Evolutionary conservation across 225 moss, liverwort and hornwort genomes (phyloP), one percentile per base, ranked within the genome.

Genomic region (Marchantia paleacea): DNA sequence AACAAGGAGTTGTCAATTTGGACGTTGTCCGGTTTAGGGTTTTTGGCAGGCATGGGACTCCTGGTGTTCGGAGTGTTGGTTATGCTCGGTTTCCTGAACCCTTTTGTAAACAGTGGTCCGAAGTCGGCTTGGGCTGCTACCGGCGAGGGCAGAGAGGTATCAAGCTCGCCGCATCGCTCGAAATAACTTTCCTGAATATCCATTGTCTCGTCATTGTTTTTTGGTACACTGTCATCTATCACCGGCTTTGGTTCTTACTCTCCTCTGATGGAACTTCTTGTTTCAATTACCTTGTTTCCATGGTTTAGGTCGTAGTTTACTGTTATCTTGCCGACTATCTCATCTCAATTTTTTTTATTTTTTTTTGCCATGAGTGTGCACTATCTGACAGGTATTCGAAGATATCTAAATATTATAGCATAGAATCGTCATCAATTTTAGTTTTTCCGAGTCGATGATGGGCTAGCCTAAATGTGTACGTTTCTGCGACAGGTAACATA

Each of bases 401-500:
- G 28, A 0, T 52, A 60, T 47, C 15, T 54, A 4, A 0, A 14
- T 12, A 18, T 25, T 60, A 30, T 67, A n/a, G 13, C 29, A 1
- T 67, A 26, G 28, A 25, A 29, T 7, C 26, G 3, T 10, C 12
- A 67, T 67, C 11, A 29, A 67, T 67, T 14, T 14, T 6, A 29
- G 26, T 25, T 0, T 28, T 28, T 67, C 15, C 67, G 13, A 29
- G 28, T 67, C 3, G 26, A 61, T 73, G 80, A 20, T 80, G 26
- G 10, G 22, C 20, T 50, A 28, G 30, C 64, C 19, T 28, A 22
- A 47, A 63, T 7, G 11, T 55, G 25, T 50, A 48, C 6, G n/a
- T 29, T 47, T 64, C 48, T 87, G 24, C 53, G 75, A 29, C 84
- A 99, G 97, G 99, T 99, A 49, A 99, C 99, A 3, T 89, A 89